These are phyloP conservation scores for Leccinum subfulvum DNA, from an alignment of 1,284 basidiomycete genomes.

Conservation along the genomic window DNA sequence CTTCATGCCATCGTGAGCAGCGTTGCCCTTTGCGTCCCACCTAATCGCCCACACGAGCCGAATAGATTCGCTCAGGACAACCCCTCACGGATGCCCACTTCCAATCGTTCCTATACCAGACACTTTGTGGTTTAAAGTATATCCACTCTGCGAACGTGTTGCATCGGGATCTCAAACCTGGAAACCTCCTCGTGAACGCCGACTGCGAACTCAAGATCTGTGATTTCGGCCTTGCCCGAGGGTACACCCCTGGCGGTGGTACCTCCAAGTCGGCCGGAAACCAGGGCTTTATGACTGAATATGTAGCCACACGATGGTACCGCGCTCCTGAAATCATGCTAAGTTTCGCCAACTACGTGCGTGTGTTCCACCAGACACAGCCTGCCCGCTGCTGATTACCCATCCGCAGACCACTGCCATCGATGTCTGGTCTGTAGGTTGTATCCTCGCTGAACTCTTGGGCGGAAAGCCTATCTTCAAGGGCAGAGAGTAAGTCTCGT, in stretches of 20 bases:
- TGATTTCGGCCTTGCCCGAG: constrained; percentile 96
- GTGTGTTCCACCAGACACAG: constrained; percentile 28
- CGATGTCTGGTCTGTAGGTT: constrained; percentile 98
- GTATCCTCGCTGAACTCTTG: constrained; percentile 94
- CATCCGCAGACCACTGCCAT: constrained; percentile 71
- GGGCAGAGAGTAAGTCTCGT: constrained; percentile 79
- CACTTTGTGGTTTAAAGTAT: constrained; percentile 96
- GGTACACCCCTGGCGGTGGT: constrained; percentile 82
- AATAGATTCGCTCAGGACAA: constrained; percentile 93
- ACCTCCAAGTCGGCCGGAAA: constrained; percentile 70
- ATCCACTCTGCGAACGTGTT: constrained; percentile 99
- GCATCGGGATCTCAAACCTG: constrained; percentile 97
- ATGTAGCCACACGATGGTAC: constrained; percentile 97
- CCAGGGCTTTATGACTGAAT: constrained; percentile 99
- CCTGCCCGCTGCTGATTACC: constrained; percentile 13
- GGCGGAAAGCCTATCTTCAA: constrained; percentile 99
- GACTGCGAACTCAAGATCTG: constrained; percentile 99
- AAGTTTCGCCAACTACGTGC: constrained; percentile 91
- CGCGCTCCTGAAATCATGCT: constrained; percentile 97
- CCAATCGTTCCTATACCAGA: constrained; percentile 98
- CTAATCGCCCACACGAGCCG: constrained; percentile 7
- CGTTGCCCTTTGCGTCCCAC: background rate
- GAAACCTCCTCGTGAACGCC: constrained; percentile 95
- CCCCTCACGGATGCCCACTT: constrained; percentile 98
- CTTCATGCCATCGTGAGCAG: constrained; percentile 87